phyloP scores from a whole-genome alignment of 108 stramenopile genomes.

The Cyclotella distinguenda region DNA sequence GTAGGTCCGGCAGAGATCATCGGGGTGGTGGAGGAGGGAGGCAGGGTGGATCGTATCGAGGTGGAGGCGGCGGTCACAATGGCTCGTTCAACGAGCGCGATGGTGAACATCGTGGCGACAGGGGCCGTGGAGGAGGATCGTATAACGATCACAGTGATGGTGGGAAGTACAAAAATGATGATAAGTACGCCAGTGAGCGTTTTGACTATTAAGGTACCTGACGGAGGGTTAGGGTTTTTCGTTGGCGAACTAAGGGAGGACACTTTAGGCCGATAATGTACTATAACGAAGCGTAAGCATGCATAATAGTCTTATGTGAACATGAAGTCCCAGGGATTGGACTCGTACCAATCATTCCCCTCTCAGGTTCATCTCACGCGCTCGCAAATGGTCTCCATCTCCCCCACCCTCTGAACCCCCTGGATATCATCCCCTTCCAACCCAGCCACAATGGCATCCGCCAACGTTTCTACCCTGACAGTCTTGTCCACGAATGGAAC shows the following conservation, averaged over 20 bases:
- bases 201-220: conserved; percentile 45
- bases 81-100: conserved; percentile 6
- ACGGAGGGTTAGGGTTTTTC: too few species aligned
- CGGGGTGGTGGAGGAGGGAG: background rate
- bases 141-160: background rate
- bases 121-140: background rate
- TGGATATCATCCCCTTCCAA: conserved; percentile 43
- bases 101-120: background rate
- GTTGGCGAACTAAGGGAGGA: too few species aligned
- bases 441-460: conserved; percentile 73
- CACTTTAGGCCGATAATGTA: too few species aligned
- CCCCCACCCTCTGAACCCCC: conserved; percentile 51
- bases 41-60: too few species aligned
- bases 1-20: too few species aligned
- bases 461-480: conserved; percentile 74
- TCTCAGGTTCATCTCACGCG: conserved; percentile 37
- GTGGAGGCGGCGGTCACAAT: conserved; percentile 7
- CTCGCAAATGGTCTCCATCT: conserved; percentile 51
- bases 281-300: too few species aligned
- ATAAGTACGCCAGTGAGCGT: conserved; percentile 40
- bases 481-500: conserved; percentile 86
- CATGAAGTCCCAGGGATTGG: too few species aligned
- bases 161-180: conserved; percentile 17
- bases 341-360: too few species aligned
- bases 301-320: conserved; percentile 1